Evolutionary conservation across 108 stramenopile genomes (phyloP).

Genomic region (Parietichytrium sp.): DNA sequence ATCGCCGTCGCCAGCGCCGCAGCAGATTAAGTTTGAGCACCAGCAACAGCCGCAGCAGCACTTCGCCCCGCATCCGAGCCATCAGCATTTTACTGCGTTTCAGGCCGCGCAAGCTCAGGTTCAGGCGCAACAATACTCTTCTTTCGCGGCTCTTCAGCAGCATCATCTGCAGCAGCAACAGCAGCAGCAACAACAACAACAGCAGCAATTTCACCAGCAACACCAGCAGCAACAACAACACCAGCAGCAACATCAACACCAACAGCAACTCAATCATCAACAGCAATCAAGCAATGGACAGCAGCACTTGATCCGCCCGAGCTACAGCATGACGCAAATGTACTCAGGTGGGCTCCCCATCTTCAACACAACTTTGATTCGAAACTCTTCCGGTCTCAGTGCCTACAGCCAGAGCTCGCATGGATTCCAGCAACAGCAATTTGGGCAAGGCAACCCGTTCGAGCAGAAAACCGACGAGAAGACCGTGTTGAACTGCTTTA

Average conservation of each 20-base stretch:
- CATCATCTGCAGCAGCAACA: background rate
- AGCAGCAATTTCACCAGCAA: background rate
- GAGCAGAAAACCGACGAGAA: background rate
- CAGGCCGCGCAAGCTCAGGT: background rate
- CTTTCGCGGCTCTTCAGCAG: background rate
- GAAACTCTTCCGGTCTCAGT: background rate
- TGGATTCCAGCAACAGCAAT: background rate
- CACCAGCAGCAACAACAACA: slow-evolving; percentile 12
- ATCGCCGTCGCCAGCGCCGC: background rate
- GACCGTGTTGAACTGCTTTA: background rate
- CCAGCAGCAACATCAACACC: background rate
- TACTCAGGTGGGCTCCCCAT: background rate
- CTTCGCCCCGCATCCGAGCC: background rate
- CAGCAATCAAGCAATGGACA: background rate
- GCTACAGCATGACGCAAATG: background rate
- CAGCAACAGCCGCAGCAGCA: background rate
- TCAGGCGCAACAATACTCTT: too few relatives aligned
- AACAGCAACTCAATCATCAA: background rate
- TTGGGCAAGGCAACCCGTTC: background rate
- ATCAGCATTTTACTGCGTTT: background rate
- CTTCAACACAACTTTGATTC: background rate
- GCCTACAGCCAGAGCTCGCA: background rate
- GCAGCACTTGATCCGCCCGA: background rate
- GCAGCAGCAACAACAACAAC: background rate
- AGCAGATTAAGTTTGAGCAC: background rate